Evolutionary conservation across 192 early-diverging fungal species (phyloP).

Genomic region (Jimgerdemannia lactiflua): DNA sequence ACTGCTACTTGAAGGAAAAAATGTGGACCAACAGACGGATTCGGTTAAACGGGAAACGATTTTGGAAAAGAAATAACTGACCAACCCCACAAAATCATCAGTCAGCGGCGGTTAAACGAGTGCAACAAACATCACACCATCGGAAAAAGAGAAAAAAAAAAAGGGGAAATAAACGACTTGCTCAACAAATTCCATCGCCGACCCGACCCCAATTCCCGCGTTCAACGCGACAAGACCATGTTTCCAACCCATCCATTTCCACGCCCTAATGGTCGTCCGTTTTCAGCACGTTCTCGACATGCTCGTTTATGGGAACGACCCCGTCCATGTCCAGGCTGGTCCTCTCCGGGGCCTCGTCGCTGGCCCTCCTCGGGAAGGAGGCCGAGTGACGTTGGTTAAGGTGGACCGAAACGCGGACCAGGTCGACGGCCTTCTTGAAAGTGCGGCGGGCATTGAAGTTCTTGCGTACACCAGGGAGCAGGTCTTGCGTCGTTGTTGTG

Average conservation of each 20-base stretch:
- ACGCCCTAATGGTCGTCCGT: slow-evolving; percentile 2
- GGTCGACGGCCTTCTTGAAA: slow-evolving; percentile 60
- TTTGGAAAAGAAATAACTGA: no score
- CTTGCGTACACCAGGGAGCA: slow-evolving; percentile 55
- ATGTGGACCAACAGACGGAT: neutral
- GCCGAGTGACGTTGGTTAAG: slow-evolving; percentile 23
- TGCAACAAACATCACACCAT: no score
- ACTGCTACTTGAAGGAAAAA: neutral
- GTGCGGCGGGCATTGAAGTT: slow-evolving; percentile 67
- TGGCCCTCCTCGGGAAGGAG: slow-evolving; percentile 5
- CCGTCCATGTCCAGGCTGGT: neutral
- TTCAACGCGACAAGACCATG: neutral
- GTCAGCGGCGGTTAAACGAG: no score
- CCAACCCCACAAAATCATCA: no score
- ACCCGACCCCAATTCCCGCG: neutral
- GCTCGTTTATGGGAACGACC: slow-evolving; percentile 28
- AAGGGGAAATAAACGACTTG: neutral
- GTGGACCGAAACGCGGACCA: slow-evolving; percentile 38
- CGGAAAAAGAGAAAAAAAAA: neutral
- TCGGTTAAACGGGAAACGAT: neutral
- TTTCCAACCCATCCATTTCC: neutral
- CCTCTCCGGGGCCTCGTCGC: slow-evolving; percentile 1
- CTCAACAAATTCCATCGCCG: neutral
- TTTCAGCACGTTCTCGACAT: slow-evolving; percentile 26
- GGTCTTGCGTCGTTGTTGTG: slow-evolving; percentile 34